Percentiles rank a stretch among this genome's conserved stretches.
phyloP scores from a whole-genome alignment of 495 filamentous ascomycete species.

The Niebla homalea region DNA sequence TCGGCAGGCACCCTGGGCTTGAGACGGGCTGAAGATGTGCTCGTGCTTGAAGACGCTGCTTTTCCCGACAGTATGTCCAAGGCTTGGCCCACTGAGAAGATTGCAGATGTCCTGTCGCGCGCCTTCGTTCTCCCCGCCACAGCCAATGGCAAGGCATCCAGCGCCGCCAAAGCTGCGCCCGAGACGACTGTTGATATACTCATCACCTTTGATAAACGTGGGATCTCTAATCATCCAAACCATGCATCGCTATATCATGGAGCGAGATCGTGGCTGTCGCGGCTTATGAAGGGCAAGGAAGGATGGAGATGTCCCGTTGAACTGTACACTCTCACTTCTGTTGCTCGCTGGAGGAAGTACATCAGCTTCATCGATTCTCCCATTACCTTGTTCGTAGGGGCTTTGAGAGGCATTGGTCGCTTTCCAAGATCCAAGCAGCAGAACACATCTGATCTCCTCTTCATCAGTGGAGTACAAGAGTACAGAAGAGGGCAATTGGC shows the following conservation, averaged over 20 bases:
- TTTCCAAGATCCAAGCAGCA: slow-evolving; percentile 14
- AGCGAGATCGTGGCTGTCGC: slow-evolving; percentile 54
- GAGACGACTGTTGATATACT: slow-evolving; percentile 62
- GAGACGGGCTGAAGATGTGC: slow-evolving; percentile 56
- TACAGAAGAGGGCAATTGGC: slow-evolving; percentile 62
- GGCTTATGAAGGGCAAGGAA: slow-evolving; percentile 44
- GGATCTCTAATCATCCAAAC: slow-evolving; percentile 79
- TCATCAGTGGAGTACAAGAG: slow-evolving; percentile 48
- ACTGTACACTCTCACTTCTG: slow-evolving; percentile 67
- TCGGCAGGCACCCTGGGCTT: slow-evolving; percentile 66
- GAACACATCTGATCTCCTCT: slow-evolving; percentile 45
- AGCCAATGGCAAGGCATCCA: neutral
- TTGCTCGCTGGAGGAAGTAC: slow-evolving; percentile 68
- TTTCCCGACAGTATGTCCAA: slow-evolving; percentile 80
- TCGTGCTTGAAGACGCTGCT: slow-evolving; percentile 61
- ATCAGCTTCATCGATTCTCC: slow-evolving; percentile 58
- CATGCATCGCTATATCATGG: slow-evolving; percentile 80
- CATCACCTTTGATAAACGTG: slow-evolving; percentile 73
- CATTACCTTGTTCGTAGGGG: slow-evolving; percentile 40
- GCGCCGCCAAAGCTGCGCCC: slow-evolving; percentile 16
- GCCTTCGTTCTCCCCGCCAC: slow-evolving; percentile 7
- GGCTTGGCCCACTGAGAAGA: slow-evolving; percentile 55
- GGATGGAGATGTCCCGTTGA: slow-evolving; percentile 63
- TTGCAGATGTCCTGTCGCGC: slow-evolving; percentile 52
- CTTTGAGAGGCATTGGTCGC: slow-evolving; percentile 23